Percentiles rank a stretch among this genome's conserved stretches.
Evolutionary conservation across 2,329 filamentous ascomycete species (phyloP).

Genomic region (Sporothrix sp.): DNA sequence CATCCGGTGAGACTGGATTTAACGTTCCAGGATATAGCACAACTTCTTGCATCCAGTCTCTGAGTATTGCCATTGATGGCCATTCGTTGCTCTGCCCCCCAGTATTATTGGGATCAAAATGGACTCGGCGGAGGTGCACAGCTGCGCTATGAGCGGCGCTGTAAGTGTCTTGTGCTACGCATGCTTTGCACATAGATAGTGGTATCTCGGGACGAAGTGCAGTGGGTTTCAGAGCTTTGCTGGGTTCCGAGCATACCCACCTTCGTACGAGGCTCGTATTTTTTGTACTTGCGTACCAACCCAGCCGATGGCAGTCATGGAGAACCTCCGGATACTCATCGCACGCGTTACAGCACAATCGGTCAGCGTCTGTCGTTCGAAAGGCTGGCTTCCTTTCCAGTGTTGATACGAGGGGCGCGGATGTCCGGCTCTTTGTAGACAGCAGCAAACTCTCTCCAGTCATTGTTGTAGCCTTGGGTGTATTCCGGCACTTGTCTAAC

Average conservation of each 20-base stretch:
- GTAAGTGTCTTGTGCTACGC: constrained; percentile 67
- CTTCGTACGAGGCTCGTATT: constrained; percentile 51
- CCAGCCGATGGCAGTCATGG: constrained; percentile 73
- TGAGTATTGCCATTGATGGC: constrained; percentile 48
- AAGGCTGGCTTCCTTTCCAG: too few species aligned
- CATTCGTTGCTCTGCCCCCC: constrained; percentile 46
- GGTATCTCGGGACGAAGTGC: constrained; percentile 41
- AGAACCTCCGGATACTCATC: constrained; percentile 69
- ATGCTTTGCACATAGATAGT: constrained; percentile 68
- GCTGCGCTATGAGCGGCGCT: constrained; percentile 92
- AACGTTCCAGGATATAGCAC: too few species aligned
- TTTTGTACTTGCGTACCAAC: constrained; percentile 55
- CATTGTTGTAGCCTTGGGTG: too few species aligned
- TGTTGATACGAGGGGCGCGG: too few species aligned
- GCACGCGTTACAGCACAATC: constrained; percentile 63
- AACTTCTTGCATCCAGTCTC: constrained; percentile 54
- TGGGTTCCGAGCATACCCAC: constrained; percentile 49
- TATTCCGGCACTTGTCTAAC: too few species aligned
- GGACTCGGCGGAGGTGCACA: constrained; percentile 76
- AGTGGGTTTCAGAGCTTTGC: constrained; percentile 24
- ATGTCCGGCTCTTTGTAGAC: too few species aligned
- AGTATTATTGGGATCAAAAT: constrained; percentile 63
- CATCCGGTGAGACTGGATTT: constrained; percentile 39
- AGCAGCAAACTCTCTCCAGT: too few species aligned
- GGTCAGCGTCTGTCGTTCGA: too few species aligned